Evolutionary conservation across 2,329 filamentous ascomycete genomes (phyloP).

Genomic region (Trichoderma brevicompactum): DNA sequence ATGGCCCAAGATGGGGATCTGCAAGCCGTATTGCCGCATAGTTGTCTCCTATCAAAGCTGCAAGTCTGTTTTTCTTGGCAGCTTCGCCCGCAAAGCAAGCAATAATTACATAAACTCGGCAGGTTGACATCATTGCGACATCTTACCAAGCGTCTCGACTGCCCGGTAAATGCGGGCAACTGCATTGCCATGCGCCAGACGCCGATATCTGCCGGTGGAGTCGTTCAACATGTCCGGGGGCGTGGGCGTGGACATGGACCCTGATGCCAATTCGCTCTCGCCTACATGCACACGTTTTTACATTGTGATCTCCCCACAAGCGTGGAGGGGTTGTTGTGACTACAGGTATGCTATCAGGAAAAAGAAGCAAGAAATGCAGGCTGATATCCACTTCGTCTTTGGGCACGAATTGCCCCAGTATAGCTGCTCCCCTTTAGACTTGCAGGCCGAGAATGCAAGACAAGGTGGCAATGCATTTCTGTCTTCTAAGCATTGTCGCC

Average conservation of each 20-base stretch:
- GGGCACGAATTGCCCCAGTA: conserved; percentile 7
- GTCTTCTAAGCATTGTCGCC: neutral
- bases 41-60: neutral
- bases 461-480: conserved; percentile 20
- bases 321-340: neutral
- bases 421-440: neutral
- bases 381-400: conserved; percentile 6
- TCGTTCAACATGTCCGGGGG: conserved; percentile 15
- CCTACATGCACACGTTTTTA: neutral
- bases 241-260: conserved; percentile 3
- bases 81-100: neutral
- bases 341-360: neutral
- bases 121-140: neutral
- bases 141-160: neutral
- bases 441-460: conserved; percentile 7
- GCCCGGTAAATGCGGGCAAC: neutral
- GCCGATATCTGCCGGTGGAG: neutral
- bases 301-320: neutral
- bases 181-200: neutral
- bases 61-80: neutral
- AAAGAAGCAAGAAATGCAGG: neutral
- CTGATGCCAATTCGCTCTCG: conserved; percentile 1
- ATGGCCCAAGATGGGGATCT: neutral
- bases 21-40: neutral
- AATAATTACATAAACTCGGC: neutral